phyloP scores from a whole-genome alignment of 768 basidiomycete genomes.

The Russula ochroleuca region DNA sequence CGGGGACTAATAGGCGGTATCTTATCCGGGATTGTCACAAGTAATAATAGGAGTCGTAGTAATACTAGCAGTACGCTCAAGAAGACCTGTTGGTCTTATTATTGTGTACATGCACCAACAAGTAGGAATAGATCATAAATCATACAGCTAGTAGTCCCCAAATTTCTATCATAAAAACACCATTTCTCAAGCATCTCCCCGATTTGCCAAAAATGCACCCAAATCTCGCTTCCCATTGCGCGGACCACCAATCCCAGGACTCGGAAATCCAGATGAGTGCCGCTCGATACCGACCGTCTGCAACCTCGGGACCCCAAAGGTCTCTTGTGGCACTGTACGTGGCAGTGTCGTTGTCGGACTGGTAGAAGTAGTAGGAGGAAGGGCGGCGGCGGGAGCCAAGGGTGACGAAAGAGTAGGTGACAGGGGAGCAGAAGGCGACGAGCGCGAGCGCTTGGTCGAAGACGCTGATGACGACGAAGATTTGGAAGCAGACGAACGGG shows the following conservation, averaged over 20 bases:
- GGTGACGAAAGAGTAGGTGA: constrained; percentile 43
- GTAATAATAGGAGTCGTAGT: background rate
- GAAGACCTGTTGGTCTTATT: background rate
- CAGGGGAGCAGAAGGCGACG: constrained; percentile 43
- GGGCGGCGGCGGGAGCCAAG: constrained; percentile 31
- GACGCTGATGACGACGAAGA: constrained; percentile 28
- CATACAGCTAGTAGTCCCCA: background rate
- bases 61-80: background rate
- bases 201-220: constrained; percentile 24
- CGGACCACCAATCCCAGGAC: constrained; percentile 19
- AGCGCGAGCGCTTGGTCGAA: constrained; percentile 36
- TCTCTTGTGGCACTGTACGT: constrained; percentile 27
- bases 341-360: constrained; percentile 28
- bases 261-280: constrained; percentile 20
- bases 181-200: background rate
- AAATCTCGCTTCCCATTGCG: constrained; percentile 19
- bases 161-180: background rate
- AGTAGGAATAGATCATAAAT: background rate
- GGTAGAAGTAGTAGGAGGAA: constrained; percentile 16
- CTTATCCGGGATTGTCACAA: background rate
- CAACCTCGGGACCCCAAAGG: constrained; percentile 33
- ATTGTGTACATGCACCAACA: constrained; percentile 2
- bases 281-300: constrained; percentile 17
- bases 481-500: constrained; percentile 29
- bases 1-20: background rate